Evolutionary conservation across 495 filamentous ascomycete genomes (phyloP).

Genomic region (Saxophila tyrrhenica): DNA sequence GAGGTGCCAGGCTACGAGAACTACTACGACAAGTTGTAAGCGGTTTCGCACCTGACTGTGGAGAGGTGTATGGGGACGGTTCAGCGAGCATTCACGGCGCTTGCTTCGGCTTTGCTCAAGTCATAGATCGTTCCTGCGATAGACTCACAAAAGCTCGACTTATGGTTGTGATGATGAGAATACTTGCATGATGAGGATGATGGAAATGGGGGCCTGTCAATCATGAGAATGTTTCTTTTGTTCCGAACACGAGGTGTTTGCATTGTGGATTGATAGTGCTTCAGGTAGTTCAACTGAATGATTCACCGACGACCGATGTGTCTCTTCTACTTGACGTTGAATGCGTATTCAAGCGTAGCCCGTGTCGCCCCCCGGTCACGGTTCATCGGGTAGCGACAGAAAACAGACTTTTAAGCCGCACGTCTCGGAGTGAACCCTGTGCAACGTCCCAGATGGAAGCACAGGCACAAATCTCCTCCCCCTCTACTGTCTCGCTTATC

Average conservation of each 20-base stretch:
- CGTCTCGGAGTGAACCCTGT: not conserved
- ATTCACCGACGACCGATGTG: not conserved
- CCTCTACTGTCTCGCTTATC: not conserved
- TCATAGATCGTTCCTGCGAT: not conserved
- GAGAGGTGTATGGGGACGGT: not conserved
- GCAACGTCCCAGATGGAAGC: not conserved
- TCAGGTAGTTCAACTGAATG: not conserved
- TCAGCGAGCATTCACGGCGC: not conserved
- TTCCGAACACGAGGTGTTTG: not conserved
- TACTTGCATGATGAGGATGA: not conserved
- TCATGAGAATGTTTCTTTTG: not conserved
- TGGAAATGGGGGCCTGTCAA: not conserved
- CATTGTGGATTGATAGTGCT: not conserved
- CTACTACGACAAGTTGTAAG: constrained; percentile 28
- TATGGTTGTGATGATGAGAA: not conserved
- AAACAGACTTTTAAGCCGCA: not conserved
- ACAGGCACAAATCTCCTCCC: not conserved
- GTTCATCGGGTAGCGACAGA: too few species aligned
- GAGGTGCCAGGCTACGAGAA: constrained; percentile 81
- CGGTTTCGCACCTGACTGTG: not conserved
- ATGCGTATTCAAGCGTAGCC: too few species aligned
- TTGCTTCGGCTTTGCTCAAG: too few species aligned
- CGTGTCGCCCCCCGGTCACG: too few species aligned
- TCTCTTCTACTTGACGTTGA: too few species aligned
- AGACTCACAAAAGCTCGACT: not conserved